Percentiles rank a stretch among this genome's conserved stretches.
Evolutionary conservation across 805 yeast genomes (phyloP).

Genomic region (Metschnikowia reukaufii): DNA sequence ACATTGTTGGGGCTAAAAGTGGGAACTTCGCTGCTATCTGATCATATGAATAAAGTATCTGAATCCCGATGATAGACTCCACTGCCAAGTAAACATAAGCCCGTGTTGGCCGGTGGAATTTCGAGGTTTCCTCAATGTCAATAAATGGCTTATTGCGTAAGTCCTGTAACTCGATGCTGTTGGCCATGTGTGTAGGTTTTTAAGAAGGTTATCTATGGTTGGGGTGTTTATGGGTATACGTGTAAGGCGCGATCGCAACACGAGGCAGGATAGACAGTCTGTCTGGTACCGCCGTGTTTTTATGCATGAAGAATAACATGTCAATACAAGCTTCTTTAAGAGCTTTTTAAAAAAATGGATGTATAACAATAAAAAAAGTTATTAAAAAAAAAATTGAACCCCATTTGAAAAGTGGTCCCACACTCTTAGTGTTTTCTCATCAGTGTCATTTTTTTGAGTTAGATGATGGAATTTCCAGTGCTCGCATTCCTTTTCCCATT

Average conservation of each 20-base stretch:
- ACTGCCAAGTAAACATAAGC: conserved; percentile 23
- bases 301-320: too few relatives aligned
- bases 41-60: conserved; percentile 33
- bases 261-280: neutral
- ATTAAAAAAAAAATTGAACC: too few relatives aligned
- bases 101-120: conserved; percentile 5
- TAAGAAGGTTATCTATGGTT: neutral
- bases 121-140: conserved; percentile 12
- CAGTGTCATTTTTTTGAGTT: too few relatives aligned
- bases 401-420: too few relatives aligned
- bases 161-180: conserved; percentile 19
- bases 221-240: neutral
- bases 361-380: too few relatives aligned
- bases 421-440: too few relatives aligned
- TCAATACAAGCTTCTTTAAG: too few relatives aligned
- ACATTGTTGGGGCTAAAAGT: conserved; percentile 37
- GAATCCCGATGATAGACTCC: conserved; percentile 28
- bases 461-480: too few relatives aligned
- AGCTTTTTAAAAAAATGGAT: too few relatives aligned
- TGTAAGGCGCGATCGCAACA: neutral
- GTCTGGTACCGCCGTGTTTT: neutral
- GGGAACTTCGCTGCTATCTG: conserved; percentile 21
- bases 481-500: too few relatives aligned
- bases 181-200: conserved; percentile 11
- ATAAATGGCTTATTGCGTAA: conserved; percentile 20